These are phyloP conservation scores for Neophaeococcomyces aloes DNA, from an alignment of 2,329 filamentous ascomycete genomes.

Conservation along the genomic window DNA sequence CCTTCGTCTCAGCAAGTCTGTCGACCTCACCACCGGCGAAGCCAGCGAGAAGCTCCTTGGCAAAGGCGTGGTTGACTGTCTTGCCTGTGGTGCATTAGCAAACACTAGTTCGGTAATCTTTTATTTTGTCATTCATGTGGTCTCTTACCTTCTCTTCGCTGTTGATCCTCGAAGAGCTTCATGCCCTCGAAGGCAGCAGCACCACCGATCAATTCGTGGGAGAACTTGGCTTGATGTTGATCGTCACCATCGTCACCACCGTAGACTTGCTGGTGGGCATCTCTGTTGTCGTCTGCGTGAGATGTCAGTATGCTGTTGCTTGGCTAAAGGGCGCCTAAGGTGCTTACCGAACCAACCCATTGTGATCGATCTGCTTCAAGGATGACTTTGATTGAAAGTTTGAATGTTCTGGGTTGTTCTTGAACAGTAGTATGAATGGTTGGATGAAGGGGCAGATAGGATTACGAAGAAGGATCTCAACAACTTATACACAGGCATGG, in stretches of 20 bases:
- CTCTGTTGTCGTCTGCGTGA: constrained; percentile 39
- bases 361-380: constrained; percentile 12
- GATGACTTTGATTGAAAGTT: no score
- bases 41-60: constrained; percentile 63
- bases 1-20: constrained; percentile 61
- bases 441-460: not conserved
- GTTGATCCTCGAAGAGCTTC: constrained; percentile 67
- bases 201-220: constrained; percentile 65
- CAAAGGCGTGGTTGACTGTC: constrained; percentile 58
- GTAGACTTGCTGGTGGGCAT: constrained; percentile 47
- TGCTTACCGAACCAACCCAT: constrained; percentile 25
- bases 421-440: no score
- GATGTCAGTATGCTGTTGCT: not conserved
- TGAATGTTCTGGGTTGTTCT: no score
- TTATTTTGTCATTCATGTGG: not conserved
- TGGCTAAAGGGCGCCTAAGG: not conserved
- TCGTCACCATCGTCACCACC: constrained; percentile 28
- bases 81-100: constrained; percentile 43
- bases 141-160: constrained; percentile 54
- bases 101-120: no score
- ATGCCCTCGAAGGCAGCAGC: constrained; percentile 70
- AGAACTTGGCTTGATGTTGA: constrained; percentile 51
- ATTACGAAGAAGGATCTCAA: not conserved
- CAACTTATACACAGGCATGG: not conserved
- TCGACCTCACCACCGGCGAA: constrained; percentile 65